Percentiles rank a stretch among this genome's conserved stretches.
phyloP scores from a whole-genome alignment of 2,329 filamentous ascomycete species.

The Ascosphaera aggregata region DNA sequence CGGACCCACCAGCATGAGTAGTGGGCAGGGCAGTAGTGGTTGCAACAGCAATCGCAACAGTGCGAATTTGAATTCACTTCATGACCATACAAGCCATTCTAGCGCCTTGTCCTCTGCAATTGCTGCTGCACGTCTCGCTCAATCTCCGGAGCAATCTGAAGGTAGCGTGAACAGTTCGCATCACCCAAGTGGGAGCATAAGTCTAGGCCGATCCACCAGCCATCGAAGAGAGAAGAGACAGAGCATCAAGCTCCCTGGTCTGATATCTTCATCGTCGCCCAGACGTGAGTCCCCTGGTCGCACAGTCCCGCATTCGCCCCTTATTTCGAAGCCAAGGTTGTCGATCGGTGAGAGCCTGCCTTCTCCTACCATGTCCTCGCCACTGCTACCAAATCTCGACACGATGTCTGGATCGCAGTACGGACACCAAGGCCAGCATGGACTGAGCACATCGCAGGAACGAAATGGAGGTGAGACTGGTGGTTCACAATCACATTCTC shows the following conservation, averaged over 20 bases:
- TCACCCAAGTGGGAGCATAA: not conserved
- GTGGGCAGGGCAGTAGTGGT: not conserved
- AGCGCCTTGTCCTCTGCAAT: slow-evolving; percentile 64
- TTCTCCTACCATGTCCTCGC: slow-evolving; percentile 76
- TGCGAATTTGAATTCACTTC: not conserved
- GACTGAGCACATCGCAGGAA: not conserved
- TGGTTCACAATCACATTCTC: slow-evolving; percentile 42
- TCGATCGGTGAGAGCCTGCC: slow-evolving; percentile 33
- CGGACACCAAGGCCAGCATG: not conserved
- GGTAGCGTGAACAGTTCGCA: not conserved
- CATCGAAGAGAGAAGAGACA: slow-evolving; percentile 64
- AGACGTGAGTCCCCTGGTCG: slow-evolving; percentile 79
- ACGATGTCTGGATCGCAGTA: not conserved
- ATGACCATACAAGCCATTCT: not conserved
- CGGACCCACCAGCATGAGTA: not conserved
- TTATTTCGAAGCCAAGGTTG: slow-evolving; percentile 63
- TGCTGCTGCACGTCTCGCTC: slow-evolving; percentile 48
- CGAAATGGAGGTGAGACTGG: not conserved
- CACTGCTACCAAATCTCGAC: slow-evolving; percentile 18
- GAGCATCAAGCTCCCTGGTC: slow-evolving; percentile 59
- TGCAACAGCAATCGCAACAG: not conserved
- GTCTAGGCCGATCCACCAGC: slow-evolving; percentile 48
- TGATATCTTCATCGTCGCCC: slow-evolving; percentile 39
- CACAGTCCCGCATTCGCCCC: slow-evolving; percentile 58
- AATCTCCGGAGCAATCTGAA: slow-evolving; percentile 37